Evolutionary conservation across 2,329 filamentous ascomycete genomes (phyloP), one percentile per base, ranked within the genome.

Genomic region (Zymoseptoria pseudotritici): DNA sequence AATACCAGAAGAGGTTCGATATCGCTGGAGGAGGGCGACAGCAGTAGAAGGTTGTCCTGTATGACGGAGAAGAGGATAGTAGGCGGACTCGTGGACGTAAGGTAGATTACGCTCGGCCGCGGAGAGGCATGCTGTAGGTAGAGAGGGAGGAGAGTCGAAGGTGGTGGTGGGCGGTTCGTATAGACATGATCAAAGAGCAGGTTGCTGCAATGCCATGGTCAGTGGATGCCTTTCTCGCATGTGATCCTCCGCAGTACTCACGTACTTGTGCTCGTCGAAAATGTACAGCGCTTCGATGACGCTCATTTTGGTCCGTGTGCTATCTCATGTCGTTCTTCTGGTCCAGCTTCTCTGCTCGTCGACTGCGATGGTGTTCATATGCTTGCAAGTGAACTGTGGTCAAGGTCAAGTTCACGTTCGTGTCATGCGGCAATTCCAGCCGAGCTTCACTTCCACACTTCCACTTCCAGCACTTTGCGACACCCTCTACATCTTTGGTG

Each of bases 271-370:
- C 80, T 97, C 92, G 83, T 97, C 92, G 76, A 89, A 97, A 74
- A 99, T 91, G 80, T 97, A 93, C 71, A 99, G 82, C 73, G 93
- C 94, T 81, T 97, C 93, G 72, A 99, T 89, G 73, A 89, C 86
- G 78, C 90, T 77, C 79, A 81, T 81, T 59, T 56, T 75, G 61
- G 13, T 8, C 24, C 9, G 21, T 29, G 42, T 55, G 8, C 55
- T 62, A 61, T 65, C 54, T 59, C 63, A 65, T 63, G 52, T 46
- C 36, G 36, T 13, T 46, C 13, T 46, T 46, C 36, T 13, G 36
- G 5, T 46, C 5, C 36, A 7, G 13, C 11, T 13, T n/a, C 7
- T 17, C 36, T 46, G 36, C 11, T 46, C 36, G 13, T n/a, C 17
- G 26, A 29, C 26, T 29, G 5, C n/a, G 36, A 17, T 42, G 36